Base-by-base conservation (phyloP, 2,329 filamentous ascomycete species). In the Colletotrichum viniferum region DNA sequence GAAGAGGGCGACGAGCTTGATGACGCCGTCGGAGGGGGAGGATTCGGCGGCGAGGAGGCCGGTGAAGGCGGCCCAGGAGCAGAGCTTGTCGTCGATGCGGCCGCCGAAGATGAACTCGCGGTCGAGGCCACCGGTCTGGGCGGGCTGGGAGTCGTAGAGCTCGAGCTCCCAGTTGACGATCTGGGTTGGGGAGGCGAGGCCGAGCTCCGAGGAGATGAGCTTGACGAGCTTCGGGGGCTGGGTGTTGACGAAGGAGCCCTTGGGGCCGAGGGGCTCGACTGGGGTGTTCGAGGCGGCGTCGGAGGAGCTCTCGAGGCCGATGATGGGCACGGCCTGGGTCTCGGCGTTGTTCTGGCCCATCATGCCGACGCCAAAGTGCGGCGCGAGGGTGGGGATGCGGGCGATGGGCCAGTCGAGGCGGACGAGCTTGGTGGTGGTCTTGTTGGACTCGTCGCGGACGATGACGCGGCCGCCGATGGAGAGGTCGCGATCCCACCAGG, bases 161-260 rank as follows among this genome's bases (percentile, higher is more conserved):
- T 99, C 97, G 48, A 98, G 91, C 82, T 99, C 97, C 97, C 97
- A 99, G 87, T 97, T 97, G 73, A 98, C 87, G 77, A 99, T 98
- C 68, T 89, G 91, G 79, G 88, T 90, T 82, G 94, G 92, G 76
- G 95, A 92, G 68, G 88, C 86, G 76, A 98, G 91, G 34, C 91
- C 92, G n/a, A 98, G 90, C 82, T 97, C 90, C 16, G 90, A 90
- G 9, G 94, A 91, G 81, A 99, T 97, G 24, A 95, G 91, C 82
- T 94, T 92, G 76, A 98, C 95, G 24, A 99, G 90, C 77, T 93
- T 92, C 32, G 94, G 93, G 1, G 97, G 96, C 84, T 99, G 97
- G 0, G 94, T 96, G 55, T 94, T 89, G 61, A 93, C 90, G 81
- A 98, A 99, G 6, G 93, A 92, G 68, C 93, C 93, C 3, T 87